Base-by-base conservation (phyloP, 2,329 filamentous ascomycete genomes). In the Botrytis byssoidea region DNA sequence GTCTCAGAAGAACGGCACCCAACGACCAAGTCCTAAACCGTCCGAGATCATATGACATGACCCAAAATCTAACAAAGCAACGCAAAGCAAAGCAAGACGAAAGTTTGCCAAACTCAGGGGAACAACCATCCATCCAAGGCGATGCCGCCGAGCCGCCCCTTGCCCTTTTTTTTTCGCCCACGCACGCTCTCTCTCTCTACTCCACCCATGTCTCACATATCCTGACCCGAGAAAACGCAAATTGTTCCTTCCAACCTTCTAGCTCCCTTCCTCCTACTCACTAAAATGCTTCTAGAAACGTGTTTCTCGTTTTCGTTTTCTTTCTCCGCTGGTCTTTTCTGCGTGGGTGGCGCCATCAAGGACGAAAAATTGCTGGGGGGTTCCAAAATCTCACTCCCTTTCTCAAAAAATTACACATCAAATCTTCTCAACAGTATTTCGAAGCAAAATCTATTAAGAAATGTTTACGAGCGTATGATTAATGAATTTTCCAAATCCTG, bases 191-290 rank as follows among this genome's bases (percentile, higher is more conserved):
- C 9, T 29, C 9, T 35, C 46, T 14, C n/a, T 55, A 20, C 22
- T 40, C 46, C 46, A 67, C 25, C 46, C 25, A 67, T 67, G 46
- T 67, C 65, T 67, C 65, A 51, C 40, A 20, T 32, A 20, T 29
- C 25, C 35, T 18, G 61, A 40, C 35, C 64, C 65, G 37, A 55
- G 44, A 48, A 48, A 42, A 29, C 14, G 8, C 37, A 42, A 44
- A 44, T 20, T 25, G n/a, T n/a, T 66, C 64, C 64, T 51, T 67
- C 46, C 35, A 67, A 29, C 46, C 65, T 67, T 67, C 65, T 67
- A 55, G 65, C 46, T 67, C 44, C 61, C 37, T 64, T 64, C 25
- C 25, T 20, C 14, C 37, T 37, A 29, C 51, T 29, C n/a, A 57
- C 51, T 57, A 32, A 46, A 37, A 40, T 51, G 32, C 65, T 51